Evolutionary conservation across 768 basidiomycete genomes (phyloP).

Genomic region (Multifurca ochricompacta): DNA sequence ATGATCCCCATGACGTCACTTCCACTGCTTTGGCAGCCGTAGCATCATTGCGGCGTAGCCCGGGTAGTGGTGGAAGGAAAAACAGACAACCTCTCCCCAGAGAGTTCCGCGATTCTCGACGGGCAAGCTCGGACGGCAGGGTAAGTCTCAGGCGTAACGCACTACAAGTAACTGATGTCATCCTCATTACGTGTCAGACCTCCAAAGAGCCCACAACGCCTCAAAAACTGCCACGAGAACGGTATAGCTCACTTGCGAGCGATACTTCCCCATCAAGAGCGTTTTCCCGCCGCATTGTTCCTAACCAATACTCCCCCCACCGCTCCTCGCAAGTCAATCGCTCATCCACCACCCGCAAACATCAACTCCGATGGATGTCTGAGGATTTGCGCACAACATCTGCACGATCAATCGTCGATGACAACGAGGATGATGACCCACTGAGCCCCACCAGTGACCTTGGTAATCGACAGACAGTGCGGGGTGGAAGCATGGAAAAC

Average conservation of each 20-base stretch:
- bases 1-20: conserved; percentile 36
- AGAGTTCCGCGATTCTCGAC: conserved; percentile 37
- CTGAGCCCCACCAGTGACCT: conserved; percentile 11
- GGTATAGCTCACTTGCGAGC: conserved; percentile 16
- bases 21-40: conserved; percentile 56
- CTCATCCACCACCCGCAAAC: conserved; percentile 39
- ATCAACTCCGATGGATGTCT: conserved; percentile 48
- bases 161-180: background rate
- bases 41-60: conserved; percentile 47
- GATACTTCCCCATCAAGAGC: conserved; percentile 21
- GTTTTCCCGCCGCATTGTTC: conserved; percentile 7
- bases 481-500: conserved; percentile 68
- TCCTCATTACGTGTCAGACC: background rate
- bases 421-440: conserved; percentile 24
- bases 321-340: conserved; percentile 29
- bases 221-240: conserved; percentile 16
- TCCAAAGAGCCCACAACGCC: conserved; percentile 20
- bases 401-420: conserved; percentile 22
- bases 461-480: conserved; percentile 47
- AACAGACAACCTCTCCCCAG: conserved; percentile 45
- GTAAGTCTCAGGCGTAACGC: conserved; percentile 27
- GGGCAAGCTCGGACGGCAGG: conserved; percentile 34
- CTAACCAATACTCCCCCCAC: conserved; percentile 24
- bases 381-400: conserved; percentile 34
- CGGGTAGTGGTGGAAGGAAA: conserved; percentile 31